Evolutionary conservation across 768 basidiomycete species (phyloP).

Genomic region (Collybiopsis confluens): DNA sequence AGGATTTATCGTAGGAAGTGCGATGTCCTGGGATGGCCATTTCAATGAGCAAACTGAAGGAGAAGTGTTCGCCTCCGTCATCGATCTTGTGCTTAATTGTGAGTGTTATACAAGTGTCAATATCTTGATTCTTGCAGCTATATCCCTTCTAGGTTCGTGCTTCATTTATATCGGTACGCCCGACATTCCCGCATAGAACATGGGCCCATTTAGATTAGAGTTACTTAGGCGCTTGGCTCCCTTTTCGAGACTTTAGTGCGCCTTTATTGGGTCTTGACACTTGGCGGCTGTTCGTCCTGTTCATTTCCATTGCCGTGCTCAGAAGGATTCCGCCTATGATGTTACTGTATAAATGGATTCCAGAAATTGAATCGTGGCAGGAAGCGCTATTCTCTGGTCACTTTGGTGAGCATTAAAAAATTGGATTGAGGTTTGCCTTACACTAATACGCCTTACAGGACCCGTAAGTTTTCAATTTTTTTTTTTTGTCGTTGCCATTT

Average conservation of each 20-base stretch:
- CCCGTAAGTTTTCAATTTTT: slow-evolving; percentile 37
- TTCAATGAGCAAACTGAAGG: slow-evolving; percentile 79
- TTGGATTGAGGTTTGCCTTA: no score
- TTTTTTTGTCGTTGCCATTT: neutral
- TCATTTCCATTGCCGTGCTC: slow-evolving; percentile 63
- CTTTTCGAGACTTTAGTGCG: slow-evolving; percentile 54
- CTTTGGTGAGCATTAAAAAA: slow-evolving; percentile 52
- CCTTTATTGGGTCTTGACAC: slow-evolving; percentile 59
- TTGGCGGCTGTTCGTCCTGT: slow-evolving; percentile 67
- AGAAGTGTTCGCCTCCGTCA: slow-evolving; percentile 84
- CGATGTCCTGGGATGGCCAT: slow-evolving; percentile 89
- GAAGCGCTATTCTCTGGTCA: slow-evolving; percentile 92
- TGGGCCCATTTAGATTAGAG: no score
- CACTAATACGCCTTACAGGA: slow-evolving; percentile 37
- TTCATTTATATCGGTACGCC: slow-evolving; percentile 65
- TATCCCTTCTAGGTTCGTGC: slow-evolving; percentile 35
- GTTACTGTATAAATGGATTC: slow-evolving; percentile 76
- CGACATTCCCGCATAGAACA: no score
- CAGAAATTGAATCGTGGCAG: slow-evolving; percentile 79
- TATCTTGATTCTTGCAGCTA: neutral
- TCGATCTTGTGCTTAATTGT: slow-evolving; percentile 83
- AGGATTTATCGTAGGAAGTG: slow-evolving; percentile 52
- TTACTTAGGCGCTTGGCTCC: slow-evolving; percentile 68
- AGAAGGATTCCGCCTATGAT: slow-evolving; percentile 81
- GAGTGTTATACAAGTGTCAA: neutral